These are phyloP conservation scores for Grigorovia humatica DNA, from an alignment of 805 yeast species.

Conservation along the genomic window DNA sequence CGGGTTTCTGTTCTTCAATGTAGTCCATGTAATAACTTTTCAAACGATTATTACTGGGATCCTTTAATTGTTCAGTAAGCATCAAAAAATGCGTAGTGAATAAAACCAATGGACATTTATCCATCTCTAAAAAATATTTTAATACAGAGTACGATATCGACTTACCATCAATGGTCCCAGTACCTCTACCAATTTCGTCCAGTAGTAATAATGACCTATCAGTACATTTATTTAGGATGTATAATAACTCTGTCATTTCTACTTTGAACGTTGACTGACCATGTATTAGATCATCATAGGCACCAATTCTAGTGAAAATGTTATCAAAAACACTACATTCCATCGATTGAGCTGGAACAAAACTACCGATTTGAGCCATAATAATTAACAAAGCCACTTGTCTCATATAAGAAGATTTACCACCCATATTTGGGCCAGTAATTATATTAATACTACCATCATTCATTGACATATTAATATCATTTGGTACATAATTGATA, in stretches of 20 bases:
- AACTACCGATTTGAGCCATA: conserved; percentile 51
- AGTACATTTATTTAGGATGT: conserved; percentile 73
- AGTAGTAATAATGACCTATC: conserved; percentile 71
- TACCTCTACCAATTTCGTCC: conserved; percentile 94
- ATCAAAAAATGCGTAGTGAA: conserved; percentile 82
- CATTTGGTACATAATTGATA: conserved; percentile 53
- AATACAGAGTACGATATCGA: conserved; percentile 71
- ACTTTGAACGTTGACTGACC: conserved; percentile 88
- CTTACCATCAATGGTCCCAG: conserved; percentile 71
- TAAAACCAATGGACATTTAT: conserved; percentile 44
- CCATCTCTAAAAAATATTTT: conserved; percentile 38
- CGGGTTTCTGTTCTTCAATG: conserved; percentile 30
- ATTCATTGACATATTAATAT: conserved; percentile 39
- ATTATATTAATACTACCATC: conserved; percentile 49
- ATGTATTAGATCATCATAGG: conserved; percentile 61
- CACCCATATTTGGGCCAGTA: conserved; percentile 57
- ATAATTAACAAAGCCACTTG: conserved; percentile 40
- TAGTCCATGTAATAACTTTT: conserved; percentile 68
- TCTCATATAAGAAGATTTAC: conserved; percentile 47
- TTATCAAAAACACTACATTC: conserved; percentile 57
- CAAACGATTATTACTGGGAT: conserved; percentile 32
- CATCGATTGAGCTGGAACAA: conserved; percentile 41
- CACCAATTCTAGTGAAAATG: conserved; percentile 61
- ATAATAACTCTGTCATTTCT: conserved; percentile 90
- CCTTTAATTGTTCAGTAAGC: conserved; percentile 35